Percentiles rank a stretch among this genome's conserved stretches.
phyloP scores from a whole-genome alignment of 306 rosid genomes.

The Quercus suber region DNA sequence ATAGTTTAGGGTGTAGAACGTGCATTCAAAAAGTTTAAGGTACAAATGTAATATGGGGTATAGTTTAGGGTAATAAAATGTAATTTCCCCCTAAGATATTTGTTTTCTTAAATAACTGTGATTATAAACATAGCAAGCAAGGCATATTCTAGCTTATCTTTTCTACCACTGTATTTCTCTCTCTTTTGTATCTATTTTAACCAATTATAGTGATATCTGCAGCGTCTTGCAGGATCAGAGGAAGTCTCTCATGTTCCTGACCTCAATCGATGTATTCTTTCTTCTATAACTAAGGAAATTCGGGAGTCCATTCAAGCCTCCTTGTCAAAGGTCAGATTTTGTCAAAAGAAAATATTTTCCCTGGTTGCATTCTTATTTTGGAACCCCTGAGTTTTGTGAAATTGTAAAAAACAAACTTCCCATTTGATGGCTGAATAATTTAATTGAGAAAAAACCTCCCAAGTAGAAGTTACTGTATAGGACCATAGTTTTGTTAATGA shows the following conservation, averaged over 20 bases:
- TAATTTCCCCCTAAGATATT: background rate
- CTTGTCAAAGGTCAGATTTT: slow-evolving; percentile 48
- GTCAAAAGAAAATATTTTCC: slow-evolving; percentile 1
- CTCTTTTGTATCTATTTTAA: slow-evolving; percentile 12
- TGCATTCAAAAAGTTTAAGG: too few species aligned
- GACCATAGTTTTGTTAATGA: background rate
- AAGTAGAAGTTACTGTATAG: background rate
- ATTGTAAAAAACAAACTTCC: background rate
- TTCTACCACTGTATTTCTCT: slow-evolving; percentile 4
- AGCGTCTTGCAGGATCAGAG: slow-evolving; percentile 82
- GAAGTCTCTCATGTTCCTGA: slow-evolving; percentile 54
- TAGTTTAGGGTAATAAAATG: too few species aligned
- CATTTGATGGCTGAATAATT: slow-evolving; percentile 4
- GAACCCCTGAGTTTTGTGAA: background rate
- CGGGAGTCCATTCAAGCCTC: slow-evolving; percentile 52
- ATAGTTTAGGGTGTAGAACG: too few species aligned
- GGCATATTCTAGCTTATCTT: slow-evolving; percentile 19
- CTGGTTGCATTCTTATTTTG: background rate
- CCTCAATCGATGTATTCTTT: slow-evolving; percentile 24
- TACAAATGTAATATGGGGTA: too few species aligned
- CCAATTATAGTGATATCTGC: slow-evolving; percentile 30
- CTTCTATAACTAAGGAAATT: slow-evolving; percentile 51
- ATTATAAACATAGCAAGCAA: slow-evolving; percentile 2
- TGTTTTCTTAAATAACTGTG: background rate
- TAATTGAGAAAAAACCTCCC: background rate